A percentile compares a stretch with the other conserved stretches of the same genome.
Conservation (phyloP, 1,284 basidiomycete species). For the Puccinia coronata region DNA sequence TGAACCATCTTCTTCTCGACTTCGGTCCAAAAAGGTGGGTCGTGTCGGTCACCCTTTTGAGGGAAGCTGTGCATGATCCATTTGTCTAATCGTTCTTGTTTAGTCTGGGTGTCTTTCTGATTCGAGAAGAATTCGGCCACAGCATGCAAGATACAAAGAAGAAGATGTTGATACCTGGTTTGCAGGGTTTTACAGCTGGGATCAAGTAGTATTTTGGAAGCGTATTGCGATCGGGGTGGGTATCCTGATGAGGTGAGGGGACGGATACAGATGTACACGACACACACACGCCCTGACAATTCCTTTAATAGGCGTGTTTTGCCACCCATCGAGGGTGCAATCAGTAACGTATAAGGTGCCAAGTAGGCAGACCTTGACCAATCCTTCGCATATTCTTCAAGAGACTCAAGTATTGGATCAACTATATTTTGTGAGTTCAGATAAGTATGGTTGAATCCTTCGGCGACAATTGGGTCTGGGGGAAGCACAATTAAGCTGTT, state of each 20-base stretch:
- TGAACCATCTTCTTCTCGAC: not conserved
- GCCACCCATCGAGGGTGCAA: not conserved
- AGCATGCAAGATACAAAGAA: not conserved
- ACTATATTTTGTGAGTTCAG: too few relatives aligned
- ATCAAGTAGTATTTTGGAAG: not conserved
- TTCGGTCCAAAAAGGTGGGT: not conserved
- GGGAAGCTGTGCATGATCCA: not conserved
- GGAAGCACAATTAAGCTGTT: too few relatives aligned
- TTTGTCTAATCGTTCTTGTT: not conserved
- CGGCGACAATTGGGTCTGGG: too few relatives aligned
- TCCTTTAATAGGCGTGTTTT: not conserved
- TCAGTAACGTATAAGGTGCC: not conserved
- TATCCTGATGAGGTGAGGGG: not conserved
- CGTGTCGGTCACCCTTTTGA: not conserved
- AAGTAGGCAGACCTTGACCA: too few relatives aligned
- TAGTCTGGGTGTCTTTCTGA: not conserved
- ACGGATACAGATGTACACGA: not conserved
- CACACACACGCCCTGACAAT: not conserved
- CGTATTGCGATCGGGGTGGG: not conserved
- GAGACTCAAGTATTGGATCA: too few relatives aligned
- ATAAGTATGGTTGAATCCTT: too few relatives aligned
- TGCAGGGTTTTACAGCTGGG: not conserved
- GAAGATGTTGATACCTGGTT: not conserved
- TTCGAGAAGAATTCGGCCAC: not conserved
- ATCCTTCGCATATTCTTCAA: too few relatives aligned